A percentile compares a stretch with the other conserved stretches of the same genome.
Evolutionary conservation across 345 rosid species (phyloP).

Genomic region (Hypericum androsaemum): DNA sequence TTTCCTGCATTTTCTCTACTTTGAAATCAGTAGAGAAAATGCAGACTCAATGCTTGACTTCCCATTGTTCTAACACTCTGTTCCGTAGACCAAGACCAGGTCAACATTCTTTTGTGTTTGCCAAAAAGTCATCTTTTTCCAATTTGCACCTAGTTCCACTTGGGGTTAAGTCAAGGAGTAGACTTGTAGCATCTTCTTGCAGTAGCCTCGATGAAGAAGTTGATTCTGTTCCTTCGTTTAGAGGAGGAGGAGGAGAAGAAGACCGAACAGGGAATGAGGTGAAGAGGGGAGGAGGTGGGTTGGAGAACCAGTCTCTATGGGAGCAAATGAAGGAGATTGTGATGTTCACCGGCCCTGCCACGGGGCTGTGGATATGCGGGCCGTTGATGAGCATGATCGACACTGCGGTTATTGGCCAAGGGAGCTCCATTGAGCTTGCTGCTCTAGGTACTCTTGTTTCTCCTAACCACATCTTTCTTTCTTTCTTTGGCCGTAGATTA

Average conservation of each 20-base stretch:
- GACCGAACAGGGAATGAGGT: background rate
- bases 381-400: slow-evolving; percentile 5
- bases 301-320: background rate
- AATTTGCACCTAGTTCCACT: background rate
- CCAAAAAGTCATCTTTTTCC: background rate
- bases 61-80: background rate
- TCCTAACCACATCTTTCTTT: background rate
- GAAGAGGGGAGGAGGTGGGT: background rate
- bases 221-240: background rate
- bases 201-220: background rate
- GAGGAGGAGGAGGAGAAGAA: background rate
- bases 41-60: slow-evolving; percentile 1
- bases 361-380: background rate
- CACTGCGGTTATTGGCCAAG: slow-evolving; percentile 4
- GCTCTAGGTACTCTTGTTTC: slow-evolving; percentile 1
- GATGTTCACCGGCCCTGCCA: background rate
- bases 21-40: background rate
- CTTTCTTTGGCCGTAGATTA: too few species aligned
- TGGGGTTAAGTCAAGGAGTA: background rate
- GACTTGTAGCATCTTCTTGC: background rate
- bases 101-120: background rate
- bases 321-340: slow-evolving; percentile 6
- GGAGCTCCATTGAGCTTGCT: slow-evolving; percentile 7
- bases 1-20: background rate
- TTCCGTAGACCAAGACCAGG: background rate